Evolutionary conservation across 495 filamentous ascomycete genomes (phyloP), one percentile per base, ranked within the genome.

Genomic region (Lasiosphaeria ovina): DNA sequence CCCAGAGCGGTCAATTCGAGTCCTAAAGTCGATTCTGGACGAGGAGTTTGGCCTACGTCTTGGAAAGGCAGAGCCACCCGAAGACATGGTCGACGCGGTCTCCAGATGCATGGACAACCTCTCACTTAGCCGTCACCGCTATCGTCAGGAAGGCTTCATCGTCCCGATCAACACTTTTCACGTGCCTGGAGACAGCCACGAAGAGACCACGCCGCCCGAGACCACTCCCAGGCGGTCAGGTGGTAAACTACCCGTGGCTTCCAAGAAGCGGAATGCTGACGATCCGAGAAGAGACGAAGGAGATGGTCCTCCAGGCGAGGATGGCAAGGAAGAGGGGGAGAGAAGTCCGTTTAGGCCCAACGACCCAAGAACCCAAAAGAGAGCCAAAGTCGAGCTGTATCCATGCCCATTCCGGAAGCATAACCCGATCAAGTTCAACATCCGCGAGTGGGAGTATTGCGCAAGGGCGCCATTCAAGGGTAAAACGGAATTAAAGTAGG

Each of bases 331-430:
- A 42, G 38, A 42, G 12, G 38, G 38, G 38, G 38, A 42, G 12
- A 7, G 38, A 7, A 42, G 38, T 12, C 3, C 8, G 38, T 12
- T 50, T 3, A 35, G 33, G 3, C 14, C 56, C 5, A 51, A 7
- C 32, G 35, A 9, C 6, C 5, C n/a, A 9, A 47, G 7, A 4
- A 35, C 24, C 11, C 17, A 32, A 12, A 58, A 58, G 35, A 58
- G 51, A 34, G 9, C 34, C 56, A 58, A 58, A 47, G 8, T n/a
- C 34, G 56, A 42, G 6, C 42, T 16, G 45, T 58, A 31, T 6
- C 11, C 56, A 9, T 58, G 56, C 11, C 56, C 56, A 1, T 51
- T 58, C 12, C 56, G 56, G 34, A 58, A 58, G 16, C n/a, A 16
- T 8, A 51, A 58, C 35, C 56, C 56, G 9, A 10, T 51, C 45